Base-by-base conservation (phyloP, 805 yeast genomes). In the Ogataea salicorniae region DNA sequence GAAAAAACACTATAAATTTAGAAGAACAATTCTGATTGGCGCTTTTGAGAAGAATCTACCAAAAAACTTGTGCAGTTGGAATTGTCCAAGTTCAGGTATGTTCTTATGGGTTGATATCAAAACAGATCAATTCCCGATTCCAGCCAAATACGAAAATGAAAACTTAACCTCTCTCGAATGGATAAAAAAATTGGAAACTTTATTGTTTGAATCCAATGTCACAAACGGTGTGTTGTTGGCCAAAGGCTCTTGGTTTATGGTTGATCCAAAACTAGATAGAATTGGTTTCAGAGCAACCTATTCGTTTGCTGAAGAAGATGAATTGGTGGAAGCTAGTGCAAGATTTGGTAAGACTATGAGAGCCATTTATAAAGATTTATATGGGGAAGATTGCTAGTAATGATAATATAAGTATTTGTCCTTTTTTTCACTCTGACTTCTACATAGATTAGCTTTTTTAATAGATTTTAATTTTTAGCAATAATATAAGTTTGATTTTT, bases 11-110 rank as follows among this genome's bases (percentile, higher is more conserved):
- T 87, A 87, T 68, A 73, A 80, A 23, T 73, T 68, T 46, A 81
- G 90, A 64, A 76, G 91, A 59, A 81, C 82, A 72, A 34, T 53
- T 7, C 72, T 87, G 52, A 68, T 82, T 45, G 74, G 74, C 39
- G 72, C 81, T 0, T 67, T 87, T 36, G 66, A 69, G 48, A 66
- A 67, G 39, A 65, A 72, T 53, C 66, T 78, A 54, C 79, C 85
- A 1, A 50, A 59, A 39, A 73, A 75, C 41, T 65, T 75, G 11
- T 65, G 69, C 36, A 53, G 67, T 9, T 73, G 66, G 63, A 68
- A 71, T 33, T 71, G 74, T 3, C 76, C 76, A 7, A 63, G 58
- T 9, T 68, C 72, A 1, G 77, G 77, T 34, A 73, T 73, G 77
- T 73, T 73, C 48, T 61, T 73, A 49, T 68, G 72, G 56, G 58